Base-by-base conservation (phyloP, 2,329 filamentous ascomycete genomes). In the Curvularia sp. region DNA sequence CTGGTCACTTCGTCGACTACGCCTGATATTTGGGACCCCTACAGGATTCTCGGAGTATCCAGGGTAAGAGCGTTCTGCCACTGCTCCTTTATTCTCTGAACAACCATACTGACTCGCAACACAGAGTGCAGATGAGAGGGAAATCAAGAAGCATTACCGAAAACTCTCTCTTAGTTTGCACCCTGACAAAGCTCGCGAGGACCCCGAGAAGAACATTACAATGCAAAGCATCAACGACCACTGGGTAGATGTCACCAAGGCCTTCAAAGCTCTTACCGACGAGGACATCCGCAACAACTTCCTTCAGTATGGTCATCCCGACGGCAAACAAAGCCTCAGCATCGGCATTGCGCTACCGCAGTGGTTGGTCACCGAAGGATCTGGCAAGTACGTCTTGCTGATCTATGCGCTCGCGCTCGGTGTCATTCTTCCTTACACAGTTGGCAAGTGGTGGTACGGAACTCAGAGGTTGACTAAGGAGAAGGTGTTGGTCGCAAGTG, bases 361-460 rank as follows among this genome's bases (percentile, higher is more conserved):
- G 76, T 92, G 95, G 79, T 93, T 99, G 70, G 86, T 99, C 54
- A 90, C 91, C 13, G 92, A 97, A 67, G 94, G 93, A 54, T 96
- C 95, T 77, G 94, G 93, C 66, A 98, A 97, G 82, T 98, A 96
- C 74, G 90, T 99, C 53, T 83, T 99, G 60, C 82, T 97, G 56
- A 85, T 97, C 63, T 99, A 99, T 77, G 93, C 92, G 36, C 79
- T 89, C 32, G 84, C 98, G 38, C 87, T 99, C 50, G 95, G 94
- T 54, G 91, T 98, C 61, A 81, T 97, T 59, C 83, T 99, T 51
- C 95, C 95, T 2, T 99, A 96, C 77, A 83, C 95, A 47, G 94
- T 99, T 55, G 95, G 95, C 47, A 93, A 90, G 58, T 99, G 95
- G 95, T 99, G 95, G 95, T 99, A 99, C 75, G 95, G 96, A 60